Evolutionary conservation across 2,329 filamentous ascomycete genomes (phyloP), one percentile per base, ranked within the genome.

Genomic region (Fusarium secorum): DNA sequence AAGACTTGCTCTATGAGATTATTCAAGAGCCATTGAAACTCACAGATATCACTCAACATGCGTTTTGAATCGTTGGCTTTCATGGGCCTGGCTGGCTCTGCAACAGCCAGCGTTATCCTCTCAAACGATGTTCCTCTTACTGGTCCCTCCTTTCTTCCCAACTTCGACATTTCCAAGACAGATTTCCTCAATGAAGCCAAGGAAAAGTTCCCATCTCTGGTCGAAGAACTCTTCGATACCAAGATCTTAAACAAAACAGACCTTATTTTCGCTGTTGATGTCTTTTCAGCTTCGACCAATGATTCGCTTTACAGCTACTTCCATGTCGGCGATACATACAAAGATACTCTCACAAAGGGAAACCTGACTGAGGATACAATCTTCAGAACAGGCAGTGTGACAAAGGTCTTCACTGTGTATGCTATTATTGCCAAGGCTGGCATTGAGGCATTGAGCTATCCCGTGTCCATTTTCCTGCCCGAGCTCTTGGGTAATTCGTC

Each of bases 271-370:
- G 44, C 71, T 17, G 48, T 77, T 2, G 76, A 77, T 15, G 76
- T 77, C 26, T 77, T 77, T 35, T 77, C 75, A 0, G 67, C 76
- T 0, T 63, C 65, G 0, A 77, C 76, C 0, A 77, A 77, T 9
- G 39, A 52, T 4, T 77, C 74, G 8, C 24, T 77, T 7, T 77
- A 74, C 20, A 76, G 52, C 24, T 71, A 76, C 36, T 69, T 48
- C 10, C 73, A 77, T 26, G 51, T 62, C 5, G 75, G 73, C 2
- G 57, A 73, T 4, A 64, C 54, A 1, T 59, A 68, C 2, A 44
- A 76, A 0, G 44, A 54, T 24, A 65, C 65, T 0, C 44, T 78
- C 0, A 76, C 74, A 0, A 54, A 65, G 0, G 71, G 70, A 0
- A 51, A 62, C 1, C 45, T 79, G 7, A 70, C 59, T 11, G 73